Conservation (phyloP, 495 filamentous ascomycete species). For the Penicillium herquei region DNA sequence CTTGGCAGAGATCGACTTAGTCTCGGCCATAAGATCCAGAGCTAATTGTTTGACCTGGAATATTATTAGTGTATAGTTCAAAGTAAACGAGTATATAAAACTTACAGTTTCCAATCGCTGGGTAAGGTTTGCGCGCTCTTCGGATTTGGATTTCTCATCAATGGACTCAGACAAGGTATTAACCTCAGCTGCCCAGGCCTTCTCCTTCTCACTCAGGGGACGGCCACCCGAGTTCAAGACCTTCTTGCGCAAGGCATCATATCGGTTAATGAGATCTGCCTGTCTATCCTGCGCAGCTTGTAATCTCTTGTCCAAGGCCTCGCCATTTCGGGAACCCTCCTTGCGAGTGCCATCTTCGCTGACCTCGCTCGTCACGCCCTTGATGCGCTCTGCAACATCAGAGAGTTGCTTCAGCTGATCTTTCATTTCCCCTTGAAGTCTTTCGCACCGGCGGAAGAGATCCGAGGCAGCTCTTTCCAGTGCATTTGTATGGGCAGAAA, state of each 20-base stretch:
- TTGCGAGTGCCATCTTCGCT: slow-evolving; percentile 44
- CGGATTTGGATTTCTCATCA: slow-evolving; percentile 16
- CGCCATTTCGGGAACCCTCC: slow-evolving; percentile 44
- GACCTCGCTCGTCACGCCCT: slow-evolving; percentile 63
- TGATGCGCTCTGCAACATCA: slow-evolving; percentile 65
- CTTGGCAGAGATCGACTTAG: slow-evolving; percentile 36
- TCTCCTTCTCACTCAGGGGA: slow-evolving; percentile 73
- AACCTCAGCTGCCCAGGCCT: slow-evolving; percentile 65
- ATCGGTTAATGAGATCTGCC: slow-evolving; percentile 54
- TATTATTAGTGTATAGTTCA: slow-evolving; percentile 24
- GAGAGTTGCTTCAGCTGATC: slow-evolving; percentile 68
- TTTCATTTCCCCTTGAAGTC: slow-evolving; percentile 66
- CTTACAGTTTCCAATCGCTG: slow-evolving; percentile 41
- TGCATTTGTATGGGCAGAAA: slow-evolving; percentile 69
- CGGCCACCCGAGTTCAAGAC: slow-evolving; percentile 55
- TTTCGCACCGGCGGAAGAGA: slow-evolving; percentile 74
- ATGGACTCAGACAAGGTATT: slow-evolving; percentile 43
- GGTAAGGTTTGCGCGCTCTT: slow-evolving; percentile 29
- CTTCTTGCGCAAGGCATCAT: slow-evolving; percentile 63
- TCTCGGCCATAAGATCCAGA: slow-evolving; percentile 51
- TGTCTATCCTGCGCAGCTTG: slow-evolving; percentile 58
- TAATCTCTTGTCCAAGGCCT: slow-evolving; percentile 60
- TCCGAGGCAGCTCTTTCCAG: slow-evolving; percentile 76
- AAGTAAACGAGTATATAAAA: neutral
- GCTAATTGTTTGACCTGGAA: slow-evolving; percentile 46